Conservation (phyloP, 192 early-diverging fungal genomes). For the Globomyces pollinis-pini region DNA sequence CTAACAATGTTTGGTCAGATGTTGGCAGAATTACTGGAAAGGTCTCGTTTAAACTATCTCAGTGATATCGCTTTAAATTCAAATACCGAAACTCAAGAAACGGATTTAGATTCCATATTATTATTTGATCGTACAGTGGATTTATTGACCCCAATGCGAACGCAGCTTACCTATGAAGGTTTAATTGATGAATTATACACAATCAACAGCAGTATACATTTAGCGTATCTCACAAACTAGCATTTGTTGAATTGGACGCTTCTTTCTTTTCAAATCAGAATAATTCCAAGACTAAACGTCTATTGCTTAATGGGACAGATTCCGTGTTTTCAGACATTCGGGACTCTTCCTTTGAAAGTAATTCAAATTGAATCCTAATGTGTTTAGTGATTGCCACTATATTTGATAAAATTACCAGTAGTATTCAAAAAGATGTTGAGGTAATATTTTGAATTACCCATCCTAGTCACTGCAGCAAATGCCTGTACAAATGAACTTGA, state of each 20-base stretch:
- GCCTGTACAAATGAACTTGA: slow-evolving; percentile 84
- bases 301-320: slow-evolving; percentile 74
- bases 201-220: slow-evolving; percentile 62
- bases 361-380: background rate
- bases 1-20: slow-evolving; percentile 39
- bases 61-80: slow-evolving; percentile 50
- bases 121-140: slow-evolving; percentile 89
- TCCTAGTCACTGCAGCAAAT: slow-evolving; percentile 66
- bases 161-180: slow-evolving; percentile 94
- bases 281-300: slow-evolving; percentile 49
- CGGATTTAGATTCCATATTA: slow-evolving; percentile 67
- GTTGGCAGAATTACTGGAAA: slow-evolving; percentile 14
- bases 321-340: slow-evolving; percentile 72
- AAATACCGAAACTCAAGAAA: slow-evolving; percentile 28
- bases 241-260: slow-evolving; percentile 70
- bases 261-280: slow-evolving; percentile 33
- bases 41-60: slow-evolving; percentile 1
- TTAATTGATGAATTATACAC: slow-evolving; percentile 90
- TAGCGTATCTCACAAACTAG: too few species aligned
- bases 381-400: slow-evolving; percentile 73
- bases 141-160: slow-evolving; percentile 84
- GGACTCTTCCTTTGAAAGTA: slow-evolving; percentile 72
- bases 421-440: slow-evolving; percentile 84
- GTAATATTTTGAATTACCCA: slow-evolving; percentile 24
- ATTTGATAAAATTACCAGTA: slow-evolving; percentile 73